A percentile compares a stretch with the other conserved stretches of the same genome.
Conservation (phyloP, 2,329 filamentous ascomycete genomes). For the Dactylellina drechsleri region DNA sequence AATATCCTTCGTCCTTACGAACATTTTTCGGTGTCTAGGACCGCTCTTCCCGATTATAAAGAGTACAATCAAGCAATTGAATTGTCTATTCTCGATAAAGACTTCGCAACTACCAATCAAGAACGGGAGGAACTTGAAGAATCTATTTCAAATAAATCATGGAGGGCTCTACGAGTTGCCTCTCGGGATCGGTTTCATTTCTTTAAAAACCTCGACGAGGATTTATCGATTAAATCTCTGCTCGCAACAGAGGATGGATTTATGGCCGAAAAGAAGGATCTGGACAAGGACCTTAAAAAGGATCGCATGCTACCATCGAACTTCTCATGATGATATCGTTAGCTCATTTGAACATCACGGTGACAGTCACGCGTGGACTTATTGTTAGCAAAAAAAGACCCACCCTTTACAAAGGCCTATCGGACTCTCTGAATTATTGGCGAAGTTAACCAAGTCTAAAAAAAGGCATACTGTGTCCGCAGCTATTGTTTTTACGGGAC, state of each 20-base stretch:
- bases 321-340: no score
- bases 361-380: no score
- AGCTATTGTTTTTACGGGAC: no score
- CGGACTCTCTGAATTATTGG: no score
- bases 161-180: constrained; percentile 86
- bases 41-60: constrained; percentile 74
- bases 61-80: constrained; percentile 78
- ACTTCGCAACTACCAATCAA: constrained; percentile 76
- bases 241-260: constrained; percentile 30
- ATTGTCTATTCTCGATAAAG: constrained; percentile 84
- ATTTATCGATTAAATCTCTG: constrained; percentile 44
- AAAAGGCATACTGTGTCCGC: no score
- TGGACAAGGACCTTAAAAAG: constrained; percentile 30
- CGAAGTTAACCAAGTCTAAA: no score
- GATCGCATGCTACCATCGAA: not conserved
- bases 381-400: no score
- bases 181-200: constrained; percentile 76
- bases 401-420: no score
- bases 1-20: not conserved
- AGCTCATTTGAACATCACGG: no score
- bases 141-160: constrained; percentile 80
- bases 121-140: constrained; percentile 68
- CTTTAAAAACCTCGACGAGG: constrained; percentile 87
- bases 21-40: constrained; percentile 65
- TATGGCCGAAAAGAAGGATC: constrained; percentile 17